Percentiles rank a stretch among this genome's conserved stretches.
These are phyloP conservation scores for Suillus placidus DNA, from an alignment of 768 basidiomycete species.

Conservation along the genomic window DNA sequence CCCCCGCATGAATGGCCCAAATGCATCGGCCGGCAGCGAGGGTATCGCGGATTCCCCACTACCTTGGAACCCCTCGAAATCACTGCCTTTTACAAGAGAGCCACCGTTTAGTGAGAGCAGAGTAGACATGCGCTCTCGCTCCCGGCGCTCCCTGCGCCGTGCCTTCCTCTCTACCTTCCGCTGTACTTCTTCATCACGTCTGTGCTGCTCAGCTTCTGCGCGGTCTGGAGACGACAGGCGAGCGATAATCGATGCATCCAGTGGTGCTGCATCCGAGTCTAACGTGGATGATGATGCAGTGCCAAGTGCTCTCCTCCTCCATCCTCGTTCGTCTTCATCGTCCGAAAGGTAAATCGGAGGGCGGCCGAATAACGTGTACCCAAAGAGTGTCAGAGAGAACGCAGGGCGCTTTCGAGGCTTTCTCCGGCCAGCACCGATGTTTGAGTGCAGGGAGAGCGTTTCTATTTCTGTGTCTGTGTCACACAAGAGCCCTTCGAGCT, in stretches of 20 bases:
- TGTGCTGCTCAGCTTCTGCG: conserved; percentile 32
- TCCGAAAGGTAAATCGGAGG: conserved; percentile 62
- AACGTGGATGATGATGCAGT: conserved; percentile 47
- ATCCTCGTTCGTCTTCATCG: conserved; percentile 35
- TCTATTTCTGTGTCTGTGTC: conserved; percentile 60
- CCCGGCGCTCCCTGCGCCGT: conserved; percentile 48
- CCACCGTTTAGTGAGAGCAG: conserved; percentile 38
- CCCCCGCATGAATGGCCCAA: conserved; percentile 30
- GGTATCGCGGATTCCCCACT: conserved; percentile 33
- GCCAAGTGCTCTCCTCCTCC: conserved; percentile 26
- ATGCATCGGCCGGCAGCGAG: conserved; percentile 19
- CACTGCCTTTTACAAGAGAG: conserved; percentile 30
- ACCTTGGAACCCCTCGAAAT: conserved; percentile 72
- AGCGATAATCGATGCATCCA: conserved; percentile 60
- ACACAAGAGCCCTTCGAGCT: conserved; percentile 54
- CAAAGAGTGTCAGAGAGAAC: conserved; percentile 59
- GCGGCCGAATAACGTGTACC: conserved; percentile 68
- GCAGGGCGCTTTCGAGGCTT: conserved; percentile 37
- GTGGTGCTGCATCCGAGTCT: conserved; percentile 71
- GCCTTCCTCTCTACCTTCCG: conserved; percentile 52
- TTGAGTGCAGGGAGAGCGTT: conserved; percentile 68
- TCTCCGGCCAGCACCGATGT: conserved; percentile 43
- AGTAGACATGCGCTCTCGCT: conserved; percentile 38
- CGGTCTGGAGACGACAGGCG: conserved; percentile 49
- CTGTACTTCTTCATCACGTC: conserved; percentile 42